Conservation (phyloP, 1,284 basidiomycete species). For the Heterobasidion irregulare region DNA sequence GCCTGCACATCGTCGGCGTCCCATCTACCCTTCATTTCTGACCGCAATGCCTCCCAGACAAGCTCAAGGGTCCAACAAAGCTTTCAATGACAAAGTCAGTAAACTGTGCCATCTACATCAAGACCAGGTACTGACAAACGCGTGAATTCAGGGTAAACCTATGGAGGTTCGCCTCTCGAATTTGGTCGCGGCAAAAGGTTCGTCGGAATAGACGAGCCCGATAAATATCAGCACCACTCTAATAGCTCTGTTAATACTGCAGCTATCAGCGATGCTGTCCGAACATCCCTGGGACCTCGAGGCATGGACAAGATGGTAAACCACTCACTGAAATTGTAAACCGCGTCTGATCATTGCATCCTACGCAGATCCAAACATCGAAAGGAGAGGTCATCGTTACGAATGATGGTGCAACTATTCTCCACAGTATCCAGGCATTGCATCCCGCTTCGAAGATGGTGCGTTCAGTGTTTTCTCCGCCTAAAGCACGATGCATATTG, state of each 20-base stretch:
- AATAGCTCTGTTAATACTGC: constrained; percentile 7
- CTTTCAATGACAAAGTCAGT: constrained; percentile 77
- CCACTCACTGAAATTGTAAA: not conserved
- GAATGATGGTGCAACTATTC: constrained; percentile 97
- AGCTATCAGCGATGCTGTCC: constrained; percentile 97
- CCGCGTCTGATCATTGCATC: constrained; percentile 2
- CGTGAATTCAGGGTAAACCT: constrained; percentile 65
- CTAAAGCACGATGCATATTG: not conserved
- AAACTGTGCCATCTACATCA: not conserved
- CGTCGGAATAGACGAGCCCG: not conserved
- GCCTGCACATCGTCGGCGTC: not conserved
- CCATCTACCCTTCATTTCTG: not conserved
- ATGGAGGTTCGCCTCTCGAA: constrained; percentile 93
- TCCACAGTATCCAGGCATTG: constrained; percentile 95
- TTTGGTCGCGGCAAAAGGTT: constrained; percentile 94
- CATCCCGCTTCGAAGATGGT: constrained; percentile 99
- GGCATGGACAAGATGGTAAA: constrained; percentile 99
- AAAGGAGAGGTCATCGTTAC: constrained; percentile 98
- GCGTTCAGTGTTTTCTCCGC: constrained; percentile 11
- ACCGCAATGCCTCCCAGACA: too few species aligned
- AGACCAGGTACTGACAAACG: constrained; percentile 17
- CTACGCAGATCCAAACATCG: constrained; percentile 85
- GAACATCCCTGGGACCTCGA: constrained; percentile 94
- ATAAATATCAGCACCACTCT: constrained; percentile 6
- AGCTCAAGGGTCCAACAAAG: constrained; percentile 45